These are phyloP conservation scores for Colletotrichum tropicicola DNA, from an alignment of 2,329 filamentous ascomycete genomes.

Conservation along the genomic window DNA sequence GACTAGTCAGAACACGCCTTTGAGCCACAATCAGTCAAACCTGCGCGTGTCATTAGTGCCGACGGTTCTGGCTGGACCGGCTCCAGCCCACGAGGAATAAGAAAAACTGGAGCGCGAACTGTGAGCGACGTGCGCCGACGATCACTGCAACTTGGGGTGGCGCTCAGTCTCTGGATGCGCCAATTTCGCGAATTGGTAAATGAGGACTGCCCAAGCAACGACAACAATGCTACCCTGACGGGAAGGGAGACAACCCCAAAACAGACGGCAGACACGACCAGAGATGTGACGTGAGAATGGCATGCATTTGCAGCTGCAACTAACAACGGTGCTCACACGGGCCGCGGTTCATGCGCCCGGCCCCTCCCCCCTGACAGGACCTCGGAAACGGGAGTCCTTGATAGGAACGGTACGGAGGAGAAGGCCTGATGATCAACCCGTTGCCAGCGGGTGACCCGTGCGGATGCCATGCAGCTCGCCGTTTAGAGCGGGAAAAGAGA, in stretches of 20 bases:
- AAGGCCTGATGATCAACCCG: slow-evolving; percentile 11
- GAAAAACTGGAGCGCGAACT: not conserved
- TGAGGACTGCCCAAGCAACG: slow-evolving; percentile 2
- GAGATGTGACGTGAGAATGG: slow-evolving; percentile 28
- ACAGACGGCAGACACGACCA: not conserved
- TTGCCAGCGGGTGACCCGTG: slow-evolving; percentile 18
- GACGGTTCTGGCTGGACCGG: not conserved
- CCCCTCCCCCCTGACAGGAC: not conserved
- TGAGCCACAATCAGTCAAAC: not conserved
- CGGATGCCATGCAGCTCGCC: slow-evolving; percentile 22
- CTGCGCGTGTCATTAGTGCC: not conserved
- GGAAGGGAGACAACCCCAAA: not conserved
- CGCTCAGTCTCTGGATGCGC: not conserved
- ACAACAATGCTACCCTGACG: slow-evolving; percentile 11
- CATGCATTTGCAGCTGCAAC: slow-evolving; percentile 31
- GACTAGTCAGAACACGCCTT: slow-evolving; percentile 1
- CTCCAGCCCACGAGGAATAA: not conserved
- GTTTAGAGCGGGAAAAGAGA: slow-evolving; percentile 7
- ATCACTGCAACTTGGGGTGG: slow-evolving; percentile 5
- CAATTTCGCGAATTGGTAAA: slow-evolving; percentile 21
- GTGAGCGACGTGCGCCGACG: slow-evolving; percentile 3
- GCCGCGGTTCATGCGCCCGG: slow-evolving; percentile 24
- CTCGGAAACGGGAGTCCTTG: slow-evolving; percentile 15
- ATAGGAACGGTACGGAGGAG: slow-evolving; percentile 3
- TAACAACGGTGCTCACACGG: slow-evolving; percentile 22